Percentiles rank a stretch among this genome's conserved stretches.
Conservation (phyloP, 73 alveolate genomes). For the Tetrahymena thermophila region DNA sequence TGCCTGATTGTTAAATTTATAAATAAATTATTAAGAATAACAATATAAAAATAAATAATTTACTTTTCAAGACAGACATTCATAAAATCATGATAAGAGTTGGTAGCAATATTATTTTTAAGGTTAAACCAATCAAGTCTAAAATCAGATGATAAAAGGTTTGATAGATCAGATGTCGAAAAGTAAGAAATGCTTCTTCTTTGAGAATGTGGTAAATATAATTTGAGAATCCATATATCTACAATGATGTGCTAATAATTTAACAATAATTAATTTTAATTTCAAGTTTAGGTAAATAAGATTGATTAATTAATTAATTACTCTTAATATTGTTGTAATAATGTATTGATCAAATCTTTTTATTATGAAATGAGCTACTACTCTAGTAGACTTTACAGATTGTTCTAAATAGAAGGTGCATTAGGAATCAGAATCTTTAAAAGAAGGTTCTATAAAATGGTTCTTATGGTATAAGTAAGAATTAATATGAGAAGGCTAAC, state of each 20-base stretch:
- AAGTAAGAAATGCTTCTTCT: not conserved
- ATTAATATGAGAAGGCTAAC: not conserved
- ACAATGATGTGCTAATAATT: not conserved
- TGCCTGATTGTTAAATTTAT: too few relatives aligned
- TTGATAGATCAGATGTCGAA: not conserved
- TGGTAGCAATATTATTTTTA: not conserved
- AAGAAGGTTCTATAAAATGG: not conserved
- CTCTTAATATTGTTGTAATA: not conserved
- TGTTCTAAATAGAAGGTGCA: not conserved
- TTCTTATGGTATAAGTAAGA: not conserved
- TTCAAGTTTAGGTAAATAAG: too few relatives aligned
- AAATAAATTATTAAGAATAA: too few relatives aligned
- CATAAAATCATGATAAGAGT: not conserved
- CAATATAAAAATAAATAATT: too few relatives aligned
- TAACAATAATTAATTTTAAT: not conserved
- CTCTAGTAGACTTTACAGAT: not conserved
- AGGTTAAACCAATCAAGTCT: not conserved
- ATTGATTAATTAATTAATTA: too few relatives aligned
- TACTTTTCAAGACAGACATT: not conserved
- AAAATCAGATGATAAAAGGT: not conserved
- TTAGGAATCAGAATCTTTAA: not conserved
- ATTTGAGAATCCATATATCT: not conserved
- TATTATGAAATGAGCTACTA: not conserved
- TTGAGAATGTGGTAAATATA: not conserved
- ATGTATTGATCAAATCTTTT: not conserved